Conservation (phyloP, 345 rosid genomes). For the Gossypium stocksii region DNA sequence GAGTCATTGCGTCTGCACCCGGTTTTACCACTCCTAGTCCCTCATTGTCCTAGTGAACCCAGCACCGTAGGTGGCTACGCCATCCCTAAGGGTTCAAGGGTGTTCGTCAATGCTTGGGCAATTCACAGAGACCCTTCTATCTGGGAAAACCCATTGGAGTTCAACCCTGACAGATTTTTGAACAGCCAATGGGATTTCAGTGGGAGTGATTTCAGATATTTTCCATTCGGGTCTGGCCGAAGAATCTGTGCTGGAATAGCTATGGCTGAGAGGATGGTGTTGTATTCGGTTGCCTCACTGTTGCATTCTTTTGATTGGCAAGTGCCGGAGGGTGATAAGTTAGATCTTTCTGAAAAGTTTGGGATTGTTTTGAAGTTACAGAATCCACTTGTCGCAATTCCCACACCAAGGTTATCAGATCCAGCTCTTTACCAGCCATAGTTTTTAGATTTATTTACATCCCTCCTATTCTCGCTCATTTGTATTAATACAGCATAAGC, state of each 20-base stretch:
- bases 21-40: conserved; percentile 44
- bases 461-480: no score
- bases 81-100: conserved; percentile 41
- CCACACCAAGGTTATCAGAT: conserved; percentile 48
- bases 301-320: conserved; percentile 79
- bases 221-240: conserved; percentile 80
- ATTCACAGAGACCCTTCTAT: conserved; percentile 50
- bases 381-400: conserved; percentile 46
- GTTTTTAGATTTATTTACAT: neutral
- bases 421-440: conserved; percentile 27
- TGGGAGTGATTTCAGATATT: conserved; percentile 50
- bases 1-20: conserved; percentile 59
- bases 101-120: conserved; percentile 52
- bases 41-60: conserved; percentile 40
- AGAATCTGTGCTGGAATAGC: conserved; percentile 73
- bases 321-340: conserved; percentile 22
- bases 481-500: no score
- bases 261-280: conserved; percentile 70
- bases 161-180: conserved; percentile 52
- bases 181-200: conserved; percentile 14
- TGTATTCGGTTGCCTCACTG: conserved; percentile 49
- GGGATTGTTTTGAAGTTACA: conserved; percentile 68
- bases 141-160: conserved; percentile 50
- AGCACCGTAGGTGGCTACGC: conserved; percentile 39
- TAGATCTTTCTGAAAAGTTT: conserved; percentile 56